phyloP scores from a whole-genome alignment of 1,139 yeast genomes.

The Hyphopichia fennica region DNA sequence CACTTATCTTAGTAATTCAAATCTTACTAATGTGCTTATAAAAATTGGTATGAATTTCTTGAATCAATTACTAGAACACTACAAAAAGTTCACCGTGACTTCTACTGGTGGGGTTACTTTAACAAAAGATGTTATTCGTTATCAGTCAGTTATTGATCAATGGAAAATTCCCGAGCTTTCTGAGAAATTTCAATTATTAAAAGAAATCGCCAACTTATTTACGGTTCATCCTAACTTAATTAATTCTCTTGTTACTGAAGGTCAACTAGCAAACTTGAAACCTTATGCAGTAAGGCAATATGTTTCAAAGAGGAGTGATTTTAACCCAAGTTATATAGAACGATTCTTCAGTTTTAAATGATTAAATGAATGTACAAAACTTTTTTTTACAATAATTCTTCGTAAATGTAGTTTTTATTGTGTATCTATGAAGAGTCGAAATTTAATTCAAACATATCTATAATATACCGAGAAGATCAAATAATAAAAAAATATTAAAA shows the following conservation, averaged over 20 bases:
- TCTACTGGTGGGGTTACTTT: slow-evolving; percentile 81
- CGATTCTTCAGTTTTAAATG: slow-evolving; percentile 43
- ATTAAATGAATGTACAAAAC: background rate
- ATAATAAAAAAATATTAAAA: slow-evolving; percentile 7
- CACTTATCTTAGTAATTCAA: slow-evolving; percentile 49
- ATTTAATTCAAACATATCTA: slow-evolving; percentile 4
- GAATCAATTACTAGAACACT: slow-evolving; percentile 65
- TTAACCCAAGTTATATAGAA: slow-evolving; percentile 55
- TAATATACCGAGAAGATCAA: slow-evolving; percentile 9
- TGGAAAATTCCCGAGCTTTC: slow-evolving; percentile 68
- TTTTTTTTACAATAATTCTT: background rate
- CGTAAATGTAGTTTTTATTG: background rate
- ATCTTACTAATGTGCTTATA: slow-evolving; percentile 51
- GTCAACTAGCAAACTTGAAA: slow-evolving; percentile 70
- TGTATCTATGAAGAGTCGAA: background rate
- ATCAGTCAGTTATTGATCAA: slow-evolving; percentile 68
- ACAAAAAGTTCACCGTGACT: slow-evolving; percentile 72
- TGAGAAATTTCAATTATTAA: slow-evolving; percentile 69
- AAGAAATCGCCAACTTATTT: slow-evolving; percentile 82
- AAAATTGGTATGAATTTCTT: slow-evolving; percentile 65
- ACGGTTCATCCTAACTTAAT: slow-evolving; percentile 72
- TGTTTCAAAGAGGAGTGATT: slow-evolving; percentile 71
- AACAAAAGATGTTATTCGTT: slow-evolving; percentile 82
- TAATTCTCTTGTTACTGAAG: slow-evolving; percentile 79
- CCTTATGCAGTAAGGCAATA: slow-evolving; percentile 68